These are phyloP conservation scores for Haplosporangium sp. DNA, from an alignment of 371 early-diverging fungal genomes.

Conservation along the genomic window DNA sequence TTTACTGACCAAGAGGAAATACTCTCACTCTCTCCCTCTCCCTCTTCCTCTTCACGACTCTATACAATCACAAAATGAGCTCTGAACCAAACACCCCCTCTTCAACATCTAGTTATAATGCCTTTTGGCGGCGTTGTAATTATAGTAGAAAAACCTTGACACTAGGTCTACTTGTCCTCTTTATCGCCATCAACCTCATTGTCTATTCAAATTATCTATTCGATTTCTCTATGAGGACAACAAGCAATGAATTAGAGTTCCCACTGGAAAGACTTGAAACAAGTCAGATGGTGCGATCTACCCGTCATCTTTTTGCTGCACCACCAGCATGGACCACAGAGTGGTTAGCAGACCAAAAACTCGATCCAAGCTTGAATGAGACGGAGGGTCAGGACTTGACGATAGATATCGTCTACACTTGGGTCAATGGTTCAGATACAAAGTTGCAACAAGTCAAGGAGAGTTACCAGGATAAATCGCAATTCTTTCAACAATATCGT, in stretches of 20 bases:
- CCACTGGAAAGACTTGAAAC: constrained; percentile 17
- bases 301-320: constrained; percentile 20
- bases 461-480: constrained; percentile 20
- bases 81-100: too few species aligned
- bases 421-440: constrained; percentile 54
- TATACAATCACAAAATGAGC: not conserved
- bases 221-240: not conserved
- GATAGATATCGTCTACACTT: constrained; percentile 49
- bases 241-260: not conserved
- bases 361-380: constrained; percentile 14
- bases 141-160: constrained; percentile 15
- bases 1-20: too few species aligned
- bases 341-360: constrained; percentile 14
- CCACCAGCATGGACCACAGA: constrained; percentile 18
- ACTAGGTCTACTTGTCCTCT: constrained; percentile 22
- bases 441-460: constrained; percentile 20
- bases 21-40: not conserved
- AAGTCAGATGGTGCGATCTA: constrained; percentile 4
- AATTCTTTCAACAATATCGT: constrained; percentile 20
- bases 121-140: constrained; percentile 10
- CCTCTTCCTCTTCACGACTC: not conserved
- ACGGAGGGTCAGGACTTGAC: constrained; percentile 16
- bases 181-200: constrained; percentile 35
- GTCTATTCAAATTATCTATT: constrained; percentile 22
- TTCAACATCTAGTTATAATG: constrained; percentile 4